Percentiles rank a stretch among this genome's conserved stretches.
Evolutionary conservation across 139 green algal species (phyloP).

Genomic region (Asterochloris erici): DNA sequence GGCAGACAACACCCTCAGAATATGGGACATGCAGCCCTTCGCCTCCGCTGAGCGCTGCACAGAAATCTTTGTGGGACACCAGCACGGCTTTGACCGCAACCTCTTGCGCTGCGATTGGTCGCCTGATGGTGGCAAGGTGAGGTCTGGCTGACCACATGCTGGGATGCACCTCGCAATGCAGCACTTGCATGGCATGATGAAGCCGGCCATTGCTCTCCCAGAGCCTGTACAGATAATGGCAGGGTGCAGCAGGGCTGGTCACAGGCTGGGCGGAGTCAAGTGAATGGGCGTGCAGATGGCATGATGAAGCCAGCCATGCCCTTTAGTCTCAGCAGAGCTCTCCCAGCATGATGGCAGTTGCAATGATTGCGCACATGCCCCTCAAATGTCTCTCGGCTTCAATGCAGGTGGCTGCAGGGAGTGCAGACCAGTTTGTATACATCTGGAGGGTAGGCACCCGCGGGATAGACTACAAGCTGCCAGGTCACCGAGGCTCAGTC

Average conservation of each 20-base stretch:
- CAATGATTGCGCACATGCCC: no score
- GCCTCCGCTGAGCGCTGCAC: conserved; percentile 83
- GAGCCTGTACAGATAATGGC: no score
- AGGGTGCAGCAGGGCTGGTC: no score
- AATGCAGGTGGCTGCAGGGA: conserved; percentile 72
- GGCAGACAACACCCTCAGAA: conserved; percentile 95
- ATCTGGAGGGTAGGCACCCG: conserved; percentile 61
- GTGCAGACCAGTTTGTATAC: conserved; percentile 81
- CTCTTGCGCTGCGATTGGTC: conserved; percentile 92
- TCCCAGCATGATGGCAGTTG: no score
- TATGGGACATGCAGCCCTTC: conserved; percentile 86
- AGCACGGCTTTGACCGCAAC: conserved; percentile 91
- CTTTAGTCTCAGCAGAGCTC: no score
- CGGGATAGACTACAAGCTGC: conserved; percentile 82
- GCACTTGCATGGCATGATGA: no score
- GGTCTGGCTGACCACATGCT: not conserved
- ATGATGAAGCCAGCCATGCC: no score
- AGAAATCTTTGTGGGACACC: conserved; percentile 63
- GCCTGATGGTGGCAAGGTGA: conserved; percentile 61
- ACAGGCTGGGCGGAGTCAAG: no score
- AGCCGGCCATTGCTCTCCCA: no score
- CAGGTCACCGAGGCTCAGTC: conserved; percentile 87
- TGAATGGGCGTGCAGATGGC: no score
- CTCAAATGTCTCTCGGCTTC: no score
- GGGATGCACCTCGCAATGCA: no score